Evolutionary conservation across 371 early-diverging fungal genomes (phyloP).

Genomic region (Mortierella polycephala): DNA sequence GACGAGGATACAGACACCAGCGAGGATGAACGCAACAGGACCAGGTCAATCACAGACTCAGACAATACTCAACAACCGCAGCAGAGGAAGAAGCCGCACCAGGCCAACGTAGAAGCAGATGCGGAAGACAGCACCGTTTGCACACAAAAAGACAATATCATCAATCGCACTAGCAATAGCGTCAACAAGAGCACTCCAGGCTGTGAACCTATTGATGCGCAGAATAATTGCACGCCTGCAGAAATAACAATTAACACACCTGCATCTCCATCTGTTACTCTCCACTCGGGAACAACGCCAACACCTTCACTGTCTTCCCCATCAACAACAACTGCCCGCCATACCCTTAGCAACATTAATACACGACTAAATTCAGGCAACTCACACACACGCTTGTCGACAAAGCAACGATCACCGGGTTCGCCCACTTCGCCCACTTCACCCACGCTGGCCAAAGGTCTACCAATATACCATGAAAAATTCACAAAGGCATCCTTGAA

Average conservation of each 20-base stretch:
- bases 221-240: too few species aligned
- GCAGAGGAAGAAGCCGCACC: slow-evolving; percentile 1
- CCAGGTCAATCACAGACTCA: not conserved
- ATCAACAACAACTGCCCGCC: not conserved
- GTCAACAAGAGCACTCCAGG: too few species aligned
- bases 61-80: not conserved
- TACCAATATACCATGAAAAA: slow-evolving; percentile 29
- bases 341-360: not conserved
- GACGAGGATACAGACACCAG: slow-evolving; percentile 1
- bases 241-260: too few species aligned
- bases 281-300: not conserved
- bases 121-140: not conserved
- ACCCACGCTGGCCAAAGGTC: slow-evolving; percentile 13
- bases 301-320: not conserved
- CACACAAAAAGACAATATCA: not conserved
- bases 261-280: too few species aligned
- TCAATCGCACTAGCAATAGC: too few species aligned
- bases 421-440: slow-evolving; percentile 3
- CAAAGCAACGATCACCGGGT: not conserved
- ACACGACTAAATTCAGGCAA: slow-evolving; percentile 4
- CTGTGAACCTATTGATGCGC: too few species aligned
- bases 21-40: not conserved
- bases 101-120: not conserved
- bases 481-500: slow-evolving; percentile 18
- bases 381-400: not conserved